Conservation (phyloP, 768 basidiomycete species). For the Albatrellus ellisii region DNA sequence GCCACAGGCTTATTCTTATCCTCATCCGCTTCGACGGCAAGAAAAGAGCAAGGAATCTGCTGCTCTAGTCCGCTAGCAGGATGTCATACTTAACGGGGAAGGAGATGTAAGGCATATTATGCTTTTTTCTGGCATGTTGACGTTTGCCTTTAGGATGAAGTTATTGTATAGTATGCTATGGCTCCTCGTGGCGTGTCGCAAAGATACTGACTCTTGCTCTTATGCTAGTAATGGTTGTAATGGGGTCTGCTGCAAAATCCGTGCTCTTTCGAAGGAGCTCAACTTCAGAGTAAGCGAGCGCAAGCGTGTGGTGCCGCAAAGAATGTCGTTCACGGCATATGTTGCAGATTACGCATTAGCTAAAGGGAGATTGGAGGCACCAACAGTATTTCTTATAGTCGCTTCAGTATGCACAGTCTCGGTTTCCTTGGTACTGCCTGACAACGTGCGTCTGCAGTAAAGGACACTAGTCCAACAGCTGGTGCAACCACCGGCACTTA, state of each 20-base stretch:
- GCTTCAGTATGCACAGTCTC: conserved; percentile 26
- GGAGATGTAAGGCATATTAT: conserved; percentile 22
- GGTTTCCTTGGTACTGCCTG: neutral
- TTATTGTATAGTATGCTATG: conserved; percentile 21
- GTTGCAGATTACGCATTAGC: conserved; percentile 29
- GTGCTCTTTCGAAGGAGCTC: conserved; percentile 26
- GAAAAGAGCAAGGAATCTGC: conserved; percentile 14
- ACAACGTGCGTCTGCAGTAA: conserved; percentile 21
- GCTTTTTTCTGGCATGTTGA: neutral
- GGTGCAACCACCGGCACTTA: conserved; percentile 34
- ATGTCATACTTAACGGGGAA: conserved; percentile 28
- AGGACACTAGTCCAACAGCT: conserved; percentile 25
- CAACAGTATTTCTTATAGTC: conserved; percentile 31
- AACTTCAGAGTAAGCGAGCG: conserved; percentile 31
- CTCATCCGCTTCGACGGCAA: conserved; percentile 12
- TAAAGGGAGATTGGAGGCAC: conserved; percentile 32
- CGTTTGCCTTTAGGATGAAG: conserved; percentile 14
- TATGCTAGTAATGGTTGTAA: conserved; percentile 29
- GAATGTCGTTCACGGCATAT: neutral
- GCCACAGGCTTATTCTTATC: conserved; percentile 15
- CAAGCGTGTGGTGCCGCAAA: conserved; percentile 9
- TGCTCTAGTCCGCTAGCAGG: conserved; percentile 21
- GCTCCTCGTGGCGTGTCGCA: neutral
- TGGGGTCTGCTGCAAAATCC: conserved; percentile 33
- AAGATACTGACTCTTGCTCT: neutral